A percentile compares a stretch with the other conserved stretches of the same genome.
These are phyloP conservation scores for Gilbertella persicaria DNA, from an alignment of 371 early-diverging fungal genomes.

Conservation along the genomic window DNA sequence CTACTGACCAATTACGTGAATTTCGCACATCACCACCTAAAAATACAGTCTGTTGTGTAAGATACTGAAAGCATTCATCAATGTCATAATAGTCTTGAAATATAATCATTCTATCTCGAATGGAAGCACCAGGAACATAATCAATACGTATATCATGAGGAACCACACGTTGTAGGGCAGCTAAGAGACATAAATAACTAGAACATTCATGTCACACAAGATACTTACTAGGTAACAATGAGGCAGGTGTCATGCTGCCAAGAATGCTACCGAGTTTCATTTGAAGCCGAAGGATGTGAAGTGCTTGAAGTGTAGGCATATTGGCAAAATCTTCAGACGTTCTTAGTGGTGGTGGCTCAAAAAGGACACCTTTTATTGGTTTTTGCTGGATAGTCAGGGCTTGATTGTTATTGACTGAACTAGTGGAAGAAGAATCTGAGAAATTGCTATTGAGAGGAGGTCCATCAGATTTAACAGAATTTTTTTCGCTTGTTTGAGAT, in stretches of 20 bases:
- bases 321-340: conserved; percentile 33
- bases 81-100: conserved; percentile 43
- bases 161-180: conserved; percentile 39
- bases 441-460: not conserved
- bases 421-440: not conserved
- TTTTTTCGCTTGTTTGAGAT: not conserved
- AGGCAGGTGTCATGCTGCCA: conserved; percentile 13
- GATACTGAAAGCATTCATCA: conserved; percentile 44
- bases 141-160: conserved; percentile 51
- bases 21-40: conserved; percentile 54
- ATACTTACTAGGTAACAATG: conserved; percentile 40
- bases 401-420: not conserved
- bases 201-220: not conserved
- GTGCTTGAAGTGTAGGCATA: conserved; percentile 42
- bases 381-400: conserved; percentile 12
- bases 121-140: conserved; percentile 28
- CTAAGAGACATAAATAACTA: conserved; percentile 8
- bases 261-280: conserved; percentile 36
- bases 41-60: conserved; percentile 45
- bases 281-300: conserved; percentile 41
- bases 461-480: not conserved
- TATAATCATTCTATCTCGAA: conserved; percentile 47
- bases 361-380: conserved; percentile 25
- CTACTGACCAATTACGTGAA: conserved; percentile 48
- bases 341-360: conserved; percentile 28